These are phyloP conservation scores for Penicillium egyptiacum DNA, from an alignment of 495 filamentous ascomycete species.

Conservation along the genomic window DNA sequence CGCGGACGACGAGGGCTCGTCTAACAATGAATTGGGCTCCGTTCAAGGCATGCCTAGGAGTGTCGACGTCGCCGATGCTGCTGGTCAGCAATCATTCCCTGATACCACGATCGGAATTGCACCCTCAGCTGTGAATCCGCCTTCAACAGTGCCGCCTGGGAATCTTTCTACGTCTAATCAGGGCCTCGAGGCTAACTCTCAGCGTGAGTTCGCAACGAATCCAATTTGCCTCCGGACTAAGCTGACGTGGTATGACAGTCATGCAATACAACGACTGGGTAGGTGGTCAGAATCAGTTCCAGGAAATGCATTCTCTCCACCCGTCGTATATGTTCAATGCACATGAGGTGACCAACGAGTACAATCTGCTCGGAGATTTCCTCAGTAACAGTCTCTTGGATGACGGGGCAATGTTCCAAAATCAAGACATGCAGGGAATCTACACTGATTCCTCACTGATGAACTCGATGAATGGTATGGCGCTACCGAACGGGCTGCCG, in stretches of 20 bases:
- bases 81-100: constrained; percentile 41
- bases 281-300: constrained; percentile 75
- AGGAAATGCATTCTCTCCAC: constrained; percentile 93
- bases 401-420: constrained; percentile 64
- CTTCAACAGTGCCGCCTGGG: constrained; percentile 36
- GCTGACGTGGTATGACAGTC: constrained; percentile 47
- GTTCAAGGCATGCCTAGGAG: constrained; percentile 42
- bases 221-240: constrained; percentile 11
- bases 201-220: constrained; percentile 62
- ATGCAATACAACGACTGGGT: constrained; percentile 68
- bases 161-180: constrained; percentile 39
- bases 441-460: constrained; percentile 58
- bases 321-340: constrained; percentile 94
- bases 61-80: constrained; percentile 45
- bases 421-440: constrained; percentile 58
- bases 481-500: constrained; percentile 31
- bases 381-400: constrained; percentile 84
- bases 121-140: constrained; percentile 33
- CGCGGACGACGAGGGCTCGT: constrained; percentile 58
- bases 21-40: constrained; percentile 45
- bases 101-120: constrained; percentile 39
- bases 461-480: constrained; percentile 48
- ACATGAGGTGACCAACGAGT: constrained; percentile 91
- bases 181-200: constrained; percentile 57
- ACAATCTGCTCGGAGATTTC: constrained; percentile 94